Evolutionary conservation across 495 filamentous ascomycete genomes (phyloP).

Genomic region (Xylaria castorea): DNA sequence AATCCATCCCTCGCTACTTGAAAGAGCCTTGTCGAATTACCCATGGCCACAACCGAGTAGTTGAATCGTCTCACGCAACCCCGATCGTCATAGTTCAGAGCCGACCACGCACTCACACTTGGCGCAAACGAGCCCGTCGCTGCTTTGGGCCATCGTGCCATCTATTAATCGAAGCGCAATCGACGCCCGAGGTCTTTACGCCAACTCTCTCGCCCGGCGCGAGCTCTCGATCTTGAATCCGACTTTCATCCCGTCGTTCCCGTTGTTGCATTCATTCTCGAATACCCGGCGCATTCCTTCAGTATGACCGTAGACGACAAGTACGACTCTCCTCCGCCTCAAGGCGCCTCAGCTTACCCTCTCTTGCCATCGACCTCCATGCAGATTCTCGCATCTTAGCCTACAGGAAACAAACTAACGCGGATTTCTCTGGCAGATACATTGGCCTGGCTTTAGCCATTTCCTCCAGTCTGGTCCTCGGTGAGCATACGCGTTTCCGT

Average conservation of each 20-base stretch:
- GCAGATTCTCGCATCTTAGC: neutral
- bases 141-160: conserved; percentile 41
- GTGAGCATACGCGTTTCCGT: conserved; percentile 56
- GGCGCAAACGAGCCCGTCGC: conserved; percentile 34
- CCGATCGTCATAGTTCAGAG: conserved; percentile 19
- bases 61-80: conserved; percentile 21
- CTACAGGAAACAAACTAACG: conserved; percentile 42
- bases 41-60: conserved; percentile 23
- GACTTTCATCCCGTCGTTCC: conserved; percentile 27
- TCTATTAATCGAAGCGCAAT: conserved; percentile 38
- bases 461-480: conserved; percentile 90
- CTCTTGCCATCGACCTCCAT: conserved; percentile 12
- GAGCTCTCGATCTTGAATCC: conserved; percentile 32
- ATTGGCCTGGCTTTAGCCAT: conserved; percentile 90
- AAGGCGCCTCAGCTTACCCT: conserved; percentile 19
- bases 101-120: conserved; percentile 30
- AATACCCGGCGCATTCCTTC: conserved; percentile 42
- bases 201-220: conserved; percentile 49
- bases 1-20: neutral
- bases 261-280: conserved; percentile 28
- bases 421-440: conserved; percentile 65
- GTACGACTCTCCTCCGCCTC: conserved; percentile 55
- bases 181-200: conserved; percentile 30
- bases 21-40: neutral
- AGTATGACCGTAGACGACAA: conserved; percentile 83